phyloP scores from a whole-genome alignment of 1,284 basidiomycete genomes.

The Waitea zeae region DNA sequence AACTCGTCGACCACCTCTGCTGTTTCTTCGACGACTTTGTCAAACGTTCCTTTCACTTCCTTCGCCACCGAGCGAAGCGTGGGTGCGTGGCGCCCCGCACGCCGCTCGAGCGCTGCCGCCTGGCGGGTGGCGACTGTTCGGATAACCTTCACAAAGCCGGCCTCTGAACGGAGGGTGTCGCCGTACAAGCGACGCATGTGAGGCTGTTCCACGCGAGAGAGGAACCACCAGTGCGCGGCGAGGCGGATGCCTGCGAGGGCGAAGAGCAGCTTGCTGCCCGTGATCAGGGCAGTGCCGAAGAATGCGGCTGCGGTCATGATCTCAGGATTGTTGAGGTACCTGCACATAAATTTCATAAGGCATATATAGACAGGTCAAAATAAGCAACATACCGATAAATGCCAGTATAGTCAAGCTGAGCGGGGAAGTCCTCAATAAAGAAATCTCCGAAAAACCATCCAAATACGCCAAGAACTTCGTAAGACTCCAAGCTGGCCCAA shows the following conservation, averaged over 20 bases:
- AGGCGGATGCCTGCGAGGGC: conserved; percentile 75
- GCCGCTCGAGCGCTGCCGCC: conserved; percentile 43
- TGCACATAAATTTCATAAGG: conserved; percentile 10
- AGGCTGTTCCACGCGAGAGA: conserved; percentile 81
- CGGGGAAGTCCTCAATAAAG: conserved; percentile 88
- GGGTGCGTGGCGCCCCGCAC: conserved; percentile 52
- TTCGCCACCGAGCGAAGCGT: conserved; percentile 68
- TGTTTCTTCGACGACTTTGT: conserved; percentile 89
- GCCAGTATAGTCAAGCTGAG: conserved; percentile 86
- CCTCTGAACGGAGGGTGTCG: conserved; percentile 81
- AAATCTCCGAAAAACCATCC: conserved; percentile 98
- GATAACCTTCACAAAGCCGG: conserved; percentile 92
- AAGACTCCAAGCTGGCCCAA: conserved; percentile 85
- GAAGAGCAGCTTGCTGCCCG: conserved; percentile 77
- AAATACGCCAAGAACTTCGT: conserved; percentile 85
- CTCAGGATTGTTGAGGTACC: conserved; percentile 92
- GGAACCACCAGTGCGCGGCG: conserved; percentile 84
- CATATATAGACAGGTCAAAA: neutral
- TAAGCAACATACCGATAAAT: conserved; percentile 59
- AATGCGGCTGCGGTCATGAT: conserved; percentile 91
- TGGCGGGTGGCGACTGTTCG: conserved; percentile 80
- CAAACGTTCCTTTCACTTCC: conserved; percentile 86
- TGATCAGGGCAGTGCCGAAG: conserved; percentile 85
- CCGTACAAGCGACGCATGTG: conserved; percentile 97
- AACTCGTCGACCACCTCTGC: conserved; percentile 86